A percentile compares a stretch with the other conserved stretches of the same genome.
Evolutionary conservation across 345 rosid genomes (phyloP).

Genomic region (Geranium brycei): DNA sequence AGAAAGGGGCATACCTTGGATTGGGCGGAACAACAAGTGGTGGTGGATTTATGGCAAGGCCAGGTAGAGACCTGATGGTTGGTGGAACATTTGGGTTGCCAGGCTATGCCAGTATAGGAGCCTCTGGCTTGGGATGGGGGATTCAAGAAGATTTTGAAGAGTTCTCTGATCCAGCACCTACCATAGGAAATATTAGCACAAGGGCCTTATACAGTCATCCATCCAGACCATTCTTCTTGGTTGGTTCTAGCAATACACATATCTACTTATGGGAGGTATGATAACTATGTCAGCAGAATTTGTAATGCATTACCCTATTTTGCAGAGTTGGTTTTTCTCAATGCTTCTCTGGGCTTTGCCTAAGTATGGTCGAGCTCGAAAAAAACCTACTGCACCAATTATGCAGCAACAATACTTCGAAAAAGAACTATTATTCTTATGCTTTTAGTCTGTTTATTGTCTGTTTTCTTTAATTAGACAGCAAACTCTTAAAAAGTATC

Average conservation of each 20-base stretch:
- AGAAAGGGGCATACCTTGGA: constrained; percentile 63
- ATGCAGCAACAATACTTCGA: too few species aligned
- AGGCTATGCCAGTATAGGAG: constrained; percentile 50
- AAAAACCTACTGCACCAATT: too few species aligned
- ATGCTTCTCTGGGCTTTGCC: too few species aligned
- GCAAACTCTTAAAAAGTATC: too few species aligned
- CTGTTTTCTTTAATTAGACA: too few species aligned
- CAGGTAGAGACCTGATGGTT: constrained; percentile 35
- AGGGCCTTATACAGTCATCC: constrained; percentile 86
- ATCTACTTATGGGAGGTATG: constrained; percentile 93
- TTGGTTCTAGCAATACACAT: constrained; percentile 85
- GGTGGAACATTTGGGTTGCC: constrained; percentile 51
- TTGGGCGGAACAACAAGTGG: constrained; percentile 66
- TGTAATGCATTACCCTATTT: too few species aligned
- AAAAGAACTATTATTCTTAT: too few species aligned
- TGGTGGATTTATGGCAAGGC: constrained; percentile 34
- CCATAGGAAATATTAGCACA: constrained; percentile 51
- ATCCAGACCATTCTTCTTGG: constrained; percentile 77
- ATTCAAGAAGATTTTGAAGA: constrained; percentile 62
- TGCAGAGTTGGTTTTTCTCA: too few species aligned
- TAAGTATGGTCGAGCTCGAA: too few species aligned
- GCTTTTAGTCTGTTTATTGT: too few species aligned
- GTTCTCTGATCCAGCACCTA: constrained; percentile 59
- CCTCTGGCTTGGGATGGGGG: constrained; percentile 74
- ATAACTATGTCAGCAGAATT: constrained; percentile 4